Percentiles rank a stretch among this genome's conserved stretches.
These are phyloP conservation scores for Tylopilus intermedius DNA, from an alignment of 768 basidiomycete genomes.

Conservation along the genomic window DNA sequence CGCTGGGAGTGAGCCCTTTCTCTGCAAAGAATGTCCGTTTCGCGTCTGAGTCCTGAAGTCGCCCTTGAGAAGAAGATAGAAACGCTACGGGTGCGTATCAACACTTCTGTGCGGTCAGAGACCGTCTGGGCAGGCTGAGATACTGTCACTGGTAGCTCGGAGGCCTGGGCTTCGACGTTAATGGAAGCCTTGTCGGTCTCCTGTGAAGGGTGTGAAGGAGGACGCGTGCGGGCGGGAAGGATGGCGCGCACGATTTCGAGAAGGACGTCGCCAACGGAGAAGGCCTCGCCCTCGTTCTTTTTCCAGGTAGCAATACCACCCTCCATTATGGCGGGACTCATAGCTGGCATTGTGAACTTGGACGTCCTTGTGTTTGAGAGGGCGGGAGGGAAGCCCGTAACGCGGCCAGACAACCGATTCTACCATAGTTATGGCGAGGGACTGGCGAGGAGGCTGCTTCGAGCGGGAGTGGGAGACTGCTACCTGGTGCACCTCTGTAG, in stretches of 20 bases:
- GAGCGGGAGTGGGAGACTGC: too few species aligned
- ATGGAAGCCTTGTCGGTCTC: conserved; percentile 99
- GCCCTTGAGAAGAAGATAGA: too few species aligned
- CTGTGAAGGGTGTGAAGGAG: conserved; percentile 36
- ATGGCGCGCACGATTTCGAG: conserved; percentile 78
- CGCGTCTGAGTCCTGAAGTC: too few species aligned
- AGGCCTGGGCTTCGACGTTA: conserved; percentile 92
- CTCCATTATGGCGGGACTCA: conserved; percentile 99
- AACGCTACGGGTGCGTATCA: too few species aligned
- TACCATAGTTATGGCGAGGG: too few species aligned
- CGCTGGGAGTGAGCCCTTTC: conserved; percentile 60
- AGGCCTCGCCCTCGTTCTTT: conserved; percentile 91
- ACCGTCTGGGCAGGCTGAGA: conserved; percentile 25
- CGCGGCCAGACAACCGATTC: too few species aligned
- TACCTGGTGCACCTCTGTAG: too few species aligned
- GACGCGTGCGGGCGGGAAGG: background rate
- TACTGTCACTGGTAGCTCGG: conserved; percentile 58
- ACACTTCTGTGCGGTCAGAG: too few species aligned
- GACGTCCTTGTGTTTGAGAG: conserved; percentile 23
- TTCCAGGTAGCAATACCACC: conserved; percentile 98
- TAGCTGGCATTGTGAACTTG: conserved; percentile 94
- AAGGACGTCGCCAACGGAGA: conserved; percentile 86
- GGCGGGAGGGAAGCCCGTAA: too few species aligned
- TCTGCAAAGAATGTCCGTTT: too few species aligned
- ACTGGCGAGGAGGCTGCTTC: too few species aligned